A percentile compares a stretch with the other conserved stretches of the same genome.
Conservation (phyloP, 108 stramenopile genomes). For the Aureococcus anophagefferens region DNA sequence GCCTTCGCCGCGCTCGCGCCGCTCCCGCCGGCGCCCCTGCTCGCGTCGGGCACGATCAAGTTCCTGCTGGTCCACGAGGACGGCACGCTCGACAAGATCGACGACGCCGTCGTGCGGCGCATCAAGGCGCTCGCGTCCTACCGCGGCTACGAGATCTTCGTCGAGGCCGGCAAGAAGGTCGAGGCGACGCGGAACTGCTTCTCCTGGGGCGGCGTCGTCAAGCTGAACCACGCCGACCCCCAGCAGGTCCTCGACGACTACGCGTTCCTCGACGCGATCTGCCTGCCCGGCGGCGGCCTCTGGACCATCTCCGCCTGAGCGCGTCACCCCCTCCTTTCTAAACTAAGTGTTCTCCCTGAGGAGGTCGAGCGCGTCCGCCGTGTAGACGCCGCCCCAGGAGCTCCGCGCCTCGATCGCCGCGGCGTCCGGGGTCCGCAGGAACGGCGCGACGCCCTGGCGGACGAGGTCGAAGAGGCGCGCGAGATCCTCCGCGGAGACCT, state of each 20-base stretch:
- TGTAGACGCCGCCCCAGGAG: no score
- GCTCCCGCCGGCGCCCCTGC: background rate
- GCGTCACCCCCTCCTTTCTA: no score
- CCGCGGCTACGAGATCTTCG: slow-evolving; percentile 23
- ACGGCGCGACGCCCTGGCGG: no score
- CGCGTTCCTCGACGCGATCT: background rate
- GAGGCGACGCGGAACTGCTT: slow-evolving; percentile 34
- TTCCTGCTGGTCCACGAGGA: slow-evolving; percentile 9
- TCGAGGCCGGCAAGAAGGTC: slow-evolving; percentile 23
- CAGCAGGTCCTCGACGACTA: slow-evolving; percentile 20
- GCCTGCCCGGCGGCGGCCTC: slow-evolving; percentile 1
- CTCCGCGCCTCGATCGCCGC: no score
- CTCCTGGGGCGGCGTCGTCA: slow-evolving; percentile 31
- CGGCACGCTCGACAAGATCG: slow-evolving; percentile 21
- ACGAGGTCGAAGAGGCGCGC: no score
- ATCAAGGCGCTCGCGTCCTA: slow-evolving; percentile 12
- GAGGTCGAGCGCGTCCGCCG: no score
- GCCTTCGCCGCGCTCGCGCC: no score
- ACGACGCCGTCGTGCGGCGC: slow-evolving; percentile 20
- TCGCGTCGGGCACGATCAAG: slow-evolving; percentile 2
- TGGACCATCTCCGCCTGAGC: no score
- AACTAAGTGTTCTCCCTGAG: no score
- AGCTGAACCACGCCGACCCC: slow-evolving; percentile 26
- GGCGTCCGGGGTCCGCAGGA: no score
- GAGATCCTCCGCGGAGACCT: no score